Percentiles rank a stretch among this genome's conserved stretches.
phyloP scores from a whole-genome alignment of 139 green algal species.

The Chlorella sp. region DNA sequence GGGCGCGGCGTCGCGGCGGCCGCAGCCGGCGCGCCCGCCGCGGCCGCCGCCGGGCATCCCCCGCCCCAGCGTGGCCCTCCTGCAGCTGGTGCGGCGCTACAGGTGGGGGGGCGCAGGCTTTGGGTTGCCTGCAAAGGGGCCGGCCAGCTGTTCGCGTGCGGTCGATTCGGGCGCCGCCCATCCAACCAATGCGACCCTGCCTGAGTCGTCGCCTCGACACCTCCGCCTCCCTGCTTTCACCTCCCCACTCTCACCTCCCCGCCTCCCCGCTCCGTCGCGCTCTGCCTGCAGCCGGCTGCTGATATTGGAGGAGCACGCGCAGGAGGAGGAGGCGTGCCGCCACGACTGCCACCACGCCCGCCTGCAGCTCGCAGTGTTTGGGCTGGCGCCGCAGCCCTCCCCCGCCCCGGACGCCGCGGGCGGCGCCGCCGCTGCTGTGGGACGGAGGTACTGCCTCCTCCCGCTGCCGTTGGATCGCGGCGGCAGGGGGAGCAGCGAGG shows the following conservation, averaged over 20 bases:
- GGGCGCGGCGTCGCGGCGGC: too few species aligned
- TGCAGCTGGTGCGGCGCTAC: too few species aligned
- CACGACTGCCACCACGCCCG: slow-evolving; percentile 37
- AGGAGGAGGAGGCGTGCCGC: slow-evolving; percentile 40
- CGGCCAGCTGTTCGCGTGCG: background rate
- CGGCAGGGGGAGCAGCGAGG: background rate
- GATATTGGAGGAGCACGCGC: slow-evolving; percentile 39
- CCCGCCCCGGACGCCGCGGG: too few species aligned
- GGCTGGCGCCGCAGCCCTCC: background rate
- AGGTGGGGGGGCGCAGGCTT: background rate
- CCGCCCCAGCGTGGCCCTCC: too few species aligned
- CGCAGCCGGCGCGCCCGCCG: too few species aligned
- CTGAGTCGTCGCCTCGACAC: too few species aligned
- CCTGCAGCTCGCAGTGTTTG: slow-evolving; percentile 15
- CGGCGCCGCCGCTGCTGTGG: too few species aligned
- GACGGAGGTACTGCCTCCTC: background rate
- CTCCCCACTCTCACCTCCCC: too few species aligned
- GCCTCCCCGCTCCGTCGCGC: background rate
- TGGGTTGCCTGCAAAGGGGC: background rate
- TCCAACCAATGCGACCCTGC: too few species aligned
- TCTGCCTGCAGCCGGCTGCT: slow-evolving; percentile 29
- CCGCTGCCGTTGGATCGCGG: background rate
- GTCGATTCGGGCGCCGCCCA: too few species aligned
- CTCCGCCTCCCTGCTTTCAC: too few species aligned
- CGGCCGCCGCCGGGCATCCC: too few species aligned